Percentiles rank a stretch among this genome's conserved stretches.
Conservation (phyloP, 2,329 filamentous ascomycete species). For the Dichotomopilus funicola region DNA sequence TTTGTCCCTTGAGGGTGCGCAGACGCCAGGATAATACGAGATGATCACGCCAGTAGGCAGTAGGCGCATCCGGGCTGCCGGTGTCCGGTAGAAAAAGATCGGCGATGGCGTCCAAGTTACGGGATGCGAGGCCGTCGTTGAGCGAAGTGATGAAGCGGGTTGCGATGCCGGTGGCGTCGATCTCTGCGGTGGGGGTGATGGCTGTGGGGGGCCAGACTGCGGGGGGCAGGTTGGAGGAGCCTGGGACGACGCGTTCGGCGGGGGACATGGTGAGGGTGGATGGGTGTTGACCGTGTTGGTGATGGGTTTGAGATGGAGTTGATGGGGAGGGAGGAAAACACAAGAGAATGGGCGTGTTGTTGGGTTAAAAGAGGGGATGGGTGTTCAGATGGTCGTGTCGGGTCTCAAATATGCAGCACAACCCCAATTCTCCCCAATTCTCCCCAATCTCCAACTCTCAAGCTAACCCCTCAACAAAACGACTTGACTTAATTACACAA, state of each 20-base stretch:
- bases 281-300: not conserved
- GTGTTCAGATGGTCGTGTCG: too few species aligned
- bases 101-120: conserved; percentile 30
- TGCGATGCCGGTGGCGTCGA: conserved; percentile 34
- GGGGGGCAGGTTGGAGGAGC: conserved; percentile 34
- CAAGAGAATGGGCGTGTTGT: too few species aligned
- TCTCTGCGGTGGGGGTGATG: conserved; percentile 23
- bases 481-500: too few species aligned
- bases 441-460: too few species aligned
- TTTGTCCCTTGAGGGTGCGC: conserved; percentile 43
- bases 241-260: conserved; percentile 29
- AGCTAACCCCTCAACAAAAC: too few species aligned
- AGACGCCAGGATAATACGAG: conserved; percentile 50
- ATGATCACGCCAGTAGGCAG: conserved; percentile 51
- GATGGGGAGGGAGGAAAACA: not conserved
- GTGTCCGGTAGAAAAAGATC: conserved; percentile 41
- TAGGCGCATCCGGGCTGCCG: not conserved
- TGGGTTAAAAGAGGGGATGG: too few species aligned
- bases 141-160: conserved; percentile 31
- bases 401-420: too few species aligned
- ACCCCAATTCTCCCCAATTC: too few species aligned
- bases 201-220: conserved; percentile 36
- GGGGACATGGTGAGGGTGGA: conserved; percentile 12
- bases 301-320: not conserved
- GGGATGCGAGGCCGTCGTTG: conserved; percentile 32